These are phyloP conservation scores for Pseudoscleropodium purum DNA, from an alignment of 225 moss, liverwort and hornwort species.

Conservation along the genomic window DNA sequence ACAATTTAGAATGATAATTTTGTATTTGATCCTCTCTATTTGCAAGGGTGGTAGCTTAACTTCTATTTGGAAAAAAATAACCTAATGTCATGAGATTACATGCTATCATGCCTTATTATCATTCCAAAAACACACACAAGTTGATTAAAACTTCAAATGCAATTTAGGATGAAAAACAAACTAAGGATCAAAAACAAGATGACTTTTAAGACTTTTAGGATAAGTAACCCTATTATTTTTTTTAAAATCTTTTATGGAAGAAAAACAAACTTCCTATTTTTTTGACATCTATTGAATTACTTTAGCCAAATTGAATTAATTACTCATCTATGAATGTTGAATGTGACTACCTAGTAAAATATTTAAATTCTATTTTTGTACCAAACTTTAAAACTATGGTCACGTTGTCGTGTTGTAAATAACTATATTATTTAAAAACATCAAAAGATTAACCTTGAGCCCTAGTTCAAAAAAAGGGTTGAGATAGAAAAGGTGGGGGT, in stretches of 20 bases:
- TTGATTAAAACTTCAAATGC: not conserved
- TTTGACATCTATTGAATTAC: not conserved
- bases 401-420: too few species aligned
- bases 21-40: not conserved
- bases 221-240: not conserved
- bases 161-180: not conserved
- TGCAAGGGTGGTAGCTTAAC: not conserved
- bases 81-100: not conserved
- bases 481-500: too few species aligned
- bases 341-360: rapidly evolving
- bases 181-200: not conserved
- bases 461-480: too few species aligned
- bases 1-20: not conserved
- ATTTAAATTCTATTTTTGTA: not conserved
- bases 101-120: not conserved
- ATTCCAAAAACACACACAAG: not conserved
- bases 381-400: not conserved
- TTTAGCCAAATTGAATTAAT: not conserved
- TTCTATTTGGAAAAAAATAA: not conserved
- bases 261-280: not conserved
- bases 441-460: too few species aligned
- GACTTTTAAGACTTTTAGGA: not conserved
- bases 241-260: too few species aligned
- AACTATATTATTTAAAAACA: too few species aligned
- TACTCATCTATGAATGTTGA: not conserved